Base-by-base conservation (phyloP, 108 stramenopile genomes). In the Seminavis robusta region DNA sequence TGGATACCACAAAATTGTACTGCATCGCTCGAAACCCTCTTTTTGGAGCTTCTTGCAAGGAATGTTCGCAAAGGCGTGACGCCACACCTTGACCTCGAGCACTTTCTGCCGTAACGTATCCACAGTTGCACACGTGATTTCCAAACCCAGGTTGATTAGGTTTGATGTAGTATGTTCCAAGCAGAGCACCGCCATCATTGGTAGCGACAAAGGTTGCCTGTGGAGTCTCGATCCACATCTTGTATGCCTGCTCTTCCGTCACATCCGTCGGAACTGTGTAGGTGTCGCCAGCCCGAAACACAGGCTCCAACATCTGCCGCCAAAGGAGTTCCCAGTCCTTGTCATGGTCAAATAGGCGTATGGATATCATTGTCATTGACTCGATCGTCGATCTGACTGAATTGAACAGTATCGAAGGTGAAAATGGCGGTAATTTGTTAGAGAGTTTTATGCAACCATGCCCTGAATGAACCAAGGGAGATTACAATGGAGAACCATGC, bases 81-180 rank as follows among this genome's bases (percentile, higher is more conserved):
- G 44, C 44, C 7, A 45, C 17, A 19, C 44, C 44, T 45, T 19
- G 10, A 7, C 44, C 44, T 7, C 17, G 9, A 7, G 44, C 44
- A 17, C 17, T 45, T 16, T 7, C 16, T 7, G 10, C 9, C 7
- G 17, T 17, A 7, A 45, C 17, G 44, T 45, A 45, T 17, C 44
- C 44, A 19, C 44, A 45, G 16, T 45, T 45, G 17, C 44, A 45
- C 7, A 45, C 17, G 17, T 45, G 44, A 17, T 45, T 17, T 7
- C 44, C 44, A 11, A 19, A 17, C 7, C 44, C 44, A 7, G 17
- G 10, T 45, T 19, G n/a, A 45, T 45, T 45, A 45, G 44, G 44
- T 17, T 45, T 45, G n/a, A 45, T 45, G 44, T 45, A 45, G 17
- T 45, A 45, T 7, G 44, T 17, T 7, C n/a, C 44, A 7, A 45